These are phyloP conservation scores for Thraustochytrium sp. DNA, from an alignment of 352 stramenopile species.

Conservation along the genomic window DNA sequence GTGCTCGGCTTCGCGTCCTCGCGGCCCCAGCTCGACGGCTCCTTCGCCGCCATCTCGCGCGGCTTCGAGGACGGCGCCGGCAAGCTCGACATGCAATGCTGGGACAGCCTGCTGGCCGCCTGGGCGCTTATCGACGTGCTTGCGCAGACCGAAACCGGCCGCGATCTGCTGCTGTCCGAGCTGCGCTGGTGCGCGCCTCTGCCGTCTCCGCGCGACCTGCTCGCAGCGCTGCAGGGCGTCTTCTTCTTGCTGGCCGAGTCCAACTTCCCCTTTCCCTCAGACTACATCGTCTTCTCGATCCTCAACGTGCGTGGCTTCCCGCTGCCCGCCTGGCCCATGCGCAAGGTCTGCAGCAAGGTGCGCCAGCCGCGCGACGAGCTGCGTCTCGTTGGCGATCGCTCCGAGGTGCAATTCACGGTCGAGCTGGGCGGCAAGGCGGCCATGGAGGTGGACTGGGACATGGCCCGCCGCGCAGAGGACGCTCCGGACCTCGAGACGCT, in stretches of 20 bases:
- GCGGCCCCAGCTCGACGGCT: neutral
- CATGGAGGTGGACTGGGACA: neutral
- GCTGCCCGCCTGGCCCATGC: constrained; percentile 33
- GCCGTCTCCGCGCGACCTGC: neutral
- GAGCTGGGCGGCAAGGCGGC: neutral
- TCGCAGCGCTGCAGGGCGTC: constrained; percentile 14
- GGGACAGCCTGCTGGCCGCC: constrained; percentile 20
- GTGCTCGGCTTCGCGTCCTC: constrained; percentile 72
- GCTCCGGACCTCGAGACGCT: neutral
- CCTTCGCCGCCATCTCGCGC: neutral
- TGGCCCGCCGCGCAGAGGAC: neutral
- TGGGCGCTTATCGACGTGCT: constrained; percentile 4
- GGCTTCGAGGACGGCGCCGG: neutral
- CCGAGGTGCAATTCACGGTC: neutral
- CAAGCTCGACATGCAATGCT: neutral
- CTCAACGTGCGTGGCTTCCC: constrained; percentile 13
- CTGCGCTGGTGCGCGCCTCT: neutral
- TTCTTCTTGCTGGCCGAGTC: constrained; percentile 27
- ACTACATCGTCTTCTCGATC: constrained; percentile 42
- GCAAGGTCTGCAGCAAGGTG: neutral
- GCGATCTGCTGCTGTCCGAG: neutral
- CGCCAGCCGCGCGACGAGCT: neutral
- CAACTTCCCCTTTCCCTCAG: constrained; percentile 37
- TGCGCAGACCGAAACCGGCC: neutral
- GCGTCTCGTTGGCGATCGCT: neutral